A percentile compares a stretch with the other conserved stretches of the same genome.
phyloP scores from a whole-genome alignment of 2,329 filamentous ascomycete species.

The Albifimbria verrucaria region DNA sequence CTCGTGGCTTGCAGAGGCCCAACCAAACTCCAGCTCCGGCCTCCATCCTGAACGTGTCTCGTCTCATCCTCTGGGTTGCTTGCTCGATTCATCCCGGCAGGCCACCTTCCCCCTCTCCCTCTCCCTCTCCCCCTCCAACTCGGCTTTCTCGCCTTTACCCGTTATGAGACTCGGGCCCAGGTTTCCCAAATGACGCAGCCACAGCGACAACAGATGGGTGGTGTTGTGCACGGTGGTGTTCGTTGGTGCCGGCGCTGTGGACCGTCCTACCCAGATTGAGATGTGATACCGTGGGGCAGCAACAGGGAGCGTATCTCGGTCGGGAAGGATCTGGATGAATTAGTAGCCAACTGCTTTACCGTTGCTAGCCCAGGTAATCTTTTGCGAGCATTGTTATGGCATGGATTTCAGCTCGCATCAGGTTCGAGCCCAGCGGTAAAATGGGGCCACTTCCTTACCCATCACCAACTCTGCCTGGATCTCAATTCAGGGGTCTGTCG shows the following conservation, averaged over 20 bases:
- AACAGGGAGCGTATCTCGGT: neutral
- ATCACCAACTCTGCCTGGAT: neutral
- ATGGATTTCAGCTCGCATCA: neutral
- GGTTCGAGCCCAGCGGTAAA: neutral
- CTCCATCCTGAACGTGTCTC: neutral
- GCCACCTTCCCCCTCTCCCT: neutral
- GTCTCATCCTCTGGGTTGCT: neutral
- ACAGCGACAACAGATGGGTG: too few relatives aligned
- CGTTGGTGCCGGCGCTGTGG: neutral
- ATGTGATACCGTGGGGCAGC: neutral
- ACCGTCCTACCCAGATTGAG: neutral
- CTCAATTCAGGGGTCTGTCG: neutral
- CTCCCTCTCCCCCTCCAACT: neutral
- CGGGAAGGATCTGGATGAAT: too few relatives aligned
- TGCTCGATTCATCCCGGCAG: neutral
- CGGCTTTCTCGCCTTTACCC: neutral
- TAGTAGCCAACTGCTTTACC: too few relatives aligned
- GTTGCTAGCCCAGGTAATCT: too few relatives aligned
- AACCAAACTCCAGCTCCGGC: neutral
- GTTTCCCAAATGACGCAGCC: neutral
- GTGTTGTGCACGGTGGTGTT: neutral
- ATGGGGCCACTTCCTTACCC: neutral
- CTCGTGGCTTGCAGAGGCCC: neutral
- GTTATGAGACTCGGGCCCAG: neutral
- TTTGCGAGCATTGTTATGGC: too few relatives aligned